Evolutionary conservation across 2,329 filamentous ascomycete genomes (phyloP).

Genomic region (Neonectria ditissima): DNA sequence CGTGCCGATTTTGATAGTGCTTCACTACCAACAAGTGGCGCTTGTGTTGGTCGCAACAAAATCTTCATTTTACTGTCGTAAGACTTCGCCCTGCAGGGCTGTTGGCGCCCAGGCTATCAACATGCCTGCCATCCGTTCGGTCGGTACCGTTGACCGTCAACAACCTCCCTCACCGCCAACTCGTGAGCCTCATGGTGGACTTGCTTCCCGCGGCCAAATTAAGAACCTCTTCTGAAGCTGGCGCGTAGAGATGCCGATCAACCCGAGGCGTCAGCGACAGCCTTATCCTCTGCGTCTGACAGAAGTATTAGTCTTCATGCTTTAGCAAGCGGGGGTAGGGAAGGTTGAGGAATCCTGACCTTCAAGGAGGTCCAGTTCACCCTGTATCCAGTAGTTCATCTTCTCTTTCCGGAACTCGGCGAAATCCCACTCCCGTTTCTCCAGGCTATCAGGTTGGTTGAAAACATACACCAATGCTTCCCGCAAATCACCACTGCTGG

Average conservation of each 20-base stretch:
- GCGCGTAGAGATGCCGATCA: slow-evolving; percentile 33
- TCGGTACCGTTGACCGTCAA: slow-evolving; percentile 21
- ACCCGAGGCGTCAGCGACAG: slow-evolving; percentile 18
- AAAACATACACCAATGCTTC: slow-evolving; percentile 76
- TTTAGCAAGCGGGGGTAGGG: neutral
- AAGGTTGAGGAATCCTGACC: slow-evolving; percentile 44
- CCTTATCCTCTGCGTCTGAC: slow-evolving; percentile 40
- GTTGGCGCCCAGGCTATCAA: neutral
- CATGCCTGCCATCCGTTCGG: slow-evolving; percentile 11
- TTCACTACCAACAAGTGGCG: neutral
- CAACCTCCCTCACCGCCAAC: slow-evolving; percentile 34
- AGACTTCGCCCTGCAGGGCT: too few relatives aligned
- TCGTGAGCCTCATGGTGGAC: slow-evolving; percentile 12
- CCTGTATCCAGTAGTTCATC: slow-evolving; percentile 66
- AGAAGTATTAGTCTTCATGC: slow-evolving; percentile 21
- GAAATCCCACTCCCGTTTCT: slow-evolving; percentile 88
- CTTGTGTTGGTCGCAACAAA: slow-evolving; percentile 2
- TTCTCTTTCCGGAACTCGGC: slow-evolving; percentile 84
- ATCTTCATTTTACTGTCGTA: neutral
- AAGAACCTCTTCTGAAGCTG: slow-evolving; percentile 21
- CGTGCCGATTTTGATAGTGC: neutral
- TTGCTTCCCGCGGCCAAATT: slow-evolving; percentile 25
- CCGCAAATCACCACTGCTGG: slow-evolving; percentile 56
- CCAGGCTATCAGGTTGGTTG: slow-evolving; percentile 63
- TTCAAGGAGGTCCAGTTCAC: slow-evolving; percentile 58